phyloP scores from a whole-genome alignment of 1,139 yeast genomes.

The Insectozyma bohioensis region DNA sequence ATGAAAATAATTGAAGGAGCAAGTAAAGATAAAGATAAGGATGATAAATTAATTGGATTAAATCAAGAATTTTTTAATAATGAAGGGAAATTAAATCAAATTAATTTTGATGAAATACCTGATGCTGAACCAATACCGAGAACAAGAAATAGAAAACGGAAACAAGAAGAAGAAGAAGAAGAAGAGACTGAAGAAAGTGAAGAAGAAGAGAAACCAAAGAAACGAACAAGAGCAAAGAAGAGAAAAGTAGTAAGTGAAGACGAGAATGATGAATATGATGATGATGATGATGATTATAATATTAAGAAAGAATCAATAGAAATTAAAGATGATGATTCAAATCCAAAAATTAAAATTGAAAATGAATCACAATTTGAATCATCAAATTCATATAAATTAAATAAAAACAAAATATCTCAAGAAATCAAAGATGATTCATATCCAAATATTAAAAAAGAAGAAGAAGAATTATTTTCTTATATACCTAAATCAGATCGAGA shows the following conservation, averaged over 20 bases:
- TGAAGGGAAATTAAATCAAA: slow-evolving; percentile 11
- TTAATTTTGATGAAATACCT: slow-evolving; percentile 11
- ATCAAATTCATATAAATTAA: no score
- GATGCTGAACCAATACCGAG: slow-evolving; percentile 6
- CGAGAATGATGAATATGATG: neutral
- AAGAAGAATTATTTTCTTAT: slow-evolving; percentile 2
- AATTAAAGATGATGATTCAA: neutral
- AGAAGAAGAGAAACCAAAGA: neutral
- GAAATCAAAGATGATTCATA: slow-evolving; percentile 8
- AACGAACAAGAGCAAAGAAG: neutral
- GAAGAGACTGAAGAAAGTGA: neutral
- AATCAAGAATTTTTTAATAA: slow-evolving; percentile 10
- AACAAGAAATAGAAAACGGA: slow-evolving; percentile 1
- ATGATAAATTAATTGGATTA: slow-evolving; percentile 9
- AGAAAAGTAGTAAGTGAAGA: slow-evolving; percentile 5
- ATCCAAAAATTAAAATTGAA: no score
- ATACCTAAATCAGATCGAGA: slow-evolving; percentile 7
- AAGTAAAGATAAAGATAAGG: no score
- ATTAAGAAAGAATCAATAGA: neutral
- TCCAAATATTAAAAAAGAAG: slow-evolving; percentile 4
- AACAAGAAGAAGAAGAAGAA: slow-evolving; percentile 5
- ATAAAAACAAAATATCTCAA: slow-evolving; percentile 6
- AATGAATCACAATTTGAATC: no score
- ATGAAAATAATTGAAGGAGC: neutral
- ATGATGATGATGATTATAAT: neutral